Evolutionary conservation across 2,329 filamentous ascomycete species (phyloP).

Genomic region (Cryphonectria carpinicola): DNA sequence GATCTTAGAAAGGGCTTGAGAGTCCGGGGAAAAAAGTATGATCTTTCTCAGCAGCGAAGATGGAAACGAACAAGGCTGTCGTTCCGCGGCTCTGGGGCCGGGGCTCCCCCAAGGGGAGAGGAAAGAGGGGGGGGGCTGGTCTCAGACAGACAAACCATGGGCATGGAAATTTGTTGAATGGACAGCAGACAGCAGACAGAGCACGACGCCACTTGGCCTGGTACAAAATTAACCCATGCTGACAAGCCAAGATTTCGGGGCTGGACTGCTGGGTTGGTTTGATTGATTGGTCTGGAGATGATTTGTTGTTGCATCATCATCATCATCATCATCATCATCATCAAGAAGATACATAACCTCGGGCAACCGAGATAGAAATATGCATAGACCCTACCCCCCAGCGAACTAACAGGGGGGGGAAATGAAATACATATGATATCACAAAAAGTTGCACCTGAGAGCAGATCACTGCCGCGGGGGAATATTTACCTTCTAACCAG

Average conservation of each 20-base stretch:
- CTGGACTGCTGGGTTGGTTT: neutral
- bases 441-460: neutral
- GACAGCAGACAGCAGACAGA: constrained; percentile 8
- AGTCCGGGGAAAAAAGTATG: constrained; percentile 20
- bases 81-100: constrained; percentile 21
- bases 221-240: neutral
- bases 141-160: constrained; percentile 3
- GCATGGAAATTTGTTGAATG: constrained; percentile 9
- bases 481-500: neutral
- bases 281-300: neutral
- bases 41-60: constrained; percentile 28
- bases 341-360: neutral
- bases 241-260: constrained; percentile 4
- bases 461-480: neutral
- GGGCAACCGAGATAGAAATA: constrained; percentile 2
- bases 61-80: constrained; percentile 24
- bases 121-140: constrained; percentile 1
- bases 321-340: neutral
- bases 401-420: neutral
- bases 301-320: neutral
- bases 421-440: constrained; percentile 15
- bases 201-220: constrained; percentile 6
- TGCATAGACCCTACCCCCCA: neutral
- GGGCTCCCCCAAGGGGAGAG: neutral
- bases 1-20: constrained; percentile 11